phyloP scores from a whole-genome alignment of 2,329 filamentous ascomycete species.

The Zymoseptoria brevis region DNA sequence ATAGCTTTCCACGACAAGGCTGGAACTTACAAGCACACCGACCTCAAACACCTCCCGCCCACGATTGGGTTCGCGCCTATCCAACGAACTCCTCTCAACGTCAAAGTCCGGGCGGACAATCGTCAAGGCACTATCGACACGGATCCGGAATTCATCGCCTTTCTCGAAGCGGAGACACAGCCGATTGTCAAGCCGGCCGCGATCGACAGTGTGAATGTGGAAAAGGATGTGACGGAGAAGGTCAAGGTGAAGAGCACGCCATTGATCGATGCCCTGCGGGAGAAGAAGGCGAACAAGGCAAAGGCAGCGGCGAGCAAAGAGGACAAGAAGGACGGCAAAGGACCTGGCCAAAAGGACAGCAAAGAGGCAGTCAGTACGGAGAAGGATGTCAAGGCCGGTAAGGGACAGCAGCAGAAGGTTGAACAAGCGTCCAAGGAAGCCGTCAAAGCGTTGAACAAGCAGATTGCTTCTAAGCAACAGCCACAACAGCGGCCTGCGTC shows the following conservation, averaged over 20 bases:
- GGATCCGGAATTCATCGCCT: conserved; percentile 90
- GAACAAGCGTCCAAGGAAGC: conserved; percentile 41
- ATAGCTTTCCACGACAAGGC: conserved; percentile 73
- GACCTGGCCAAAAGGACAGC: conserved; percentile 25
- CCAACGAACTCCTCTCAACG: conserved; percentile 64
- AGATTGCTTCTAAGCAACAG: conserved; percentile 22
- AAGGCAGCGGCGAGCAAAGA: conserved; percentile 24
- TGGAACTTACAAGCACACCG: conserved; percentile 62
- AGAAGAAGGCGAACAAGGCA: conserved; percentile 40
- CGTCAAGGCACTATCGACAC: conserved; percentile 94
- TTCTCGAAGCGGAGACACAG: conserved; percentile 80
- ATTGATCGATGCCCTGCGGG: conserved; percentile 78
- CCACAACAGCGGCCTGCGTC: conserved; percentile 13
- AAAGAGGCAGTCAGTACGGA: conserved; percentile 28
- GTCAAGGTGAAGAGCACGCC: conserved; percentile 74
- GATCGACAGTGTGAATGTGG: conserved; percentile 43
- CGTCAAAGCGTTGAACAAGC: conserved; percentile 50
- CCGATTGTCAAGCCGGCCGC: conserved; percentile 50
- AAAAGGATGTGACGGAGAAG: conserved; percentile 40
- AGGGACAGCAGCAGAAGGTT: conserved; percentile 29
- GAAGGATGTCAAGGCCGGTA: conserved; percentile 28
- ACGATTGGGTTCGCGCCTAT: conserved; percentile 75
- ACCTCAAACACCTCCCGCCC: conserved; percentile 65
- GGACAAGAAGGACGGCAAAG: conserved; percentile 28
- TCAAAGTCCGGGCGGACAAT: conserved; percentile 67